Base-by-base conservation (phyloP, 202 grass and related monocot species). In the Bolboschoenoplectus hybrid region DNA sequence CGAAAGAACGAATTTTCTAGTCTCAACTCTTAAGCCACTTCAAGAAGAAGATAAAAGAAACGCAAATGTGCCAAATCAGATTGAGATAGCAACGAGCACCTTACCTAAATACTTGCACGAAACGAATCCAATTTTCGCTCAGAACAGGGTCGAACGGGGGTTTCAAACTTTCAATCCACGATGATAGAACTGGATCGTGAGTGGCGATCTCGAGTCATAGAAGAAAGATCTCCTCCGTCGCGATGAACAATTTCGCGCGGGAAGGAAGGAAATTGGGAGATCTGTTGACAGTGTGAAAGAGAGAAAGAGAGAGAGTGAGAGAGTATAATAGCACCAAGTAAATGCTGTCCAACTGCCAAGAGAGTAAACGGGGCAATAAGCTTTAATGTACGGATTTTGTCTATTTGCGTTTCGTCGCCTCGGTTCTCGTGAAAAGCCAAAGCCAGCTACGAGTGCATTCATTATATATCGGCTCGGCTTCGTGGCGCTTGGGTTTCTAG, bases 301-400 rank as follows among this genome's bases (percentile, higher is more conserved):
- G 65, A 80, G 90, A 81, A 74, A 71, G 65, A 82, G 63, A 67
- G 64, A 67, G 26, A 66, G 20, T 20, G 72, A 16, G 19, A 9
- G 68, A 66, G 69, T 44, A 9, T 35, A 84, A 45, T 20, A 74
- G 53, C 14, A 66, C 67, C 3, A 40, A 90, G 61, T 90, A 87
- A 93, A 93, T 93, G 91, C 88, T 85, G 82, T 86, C 88, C 87
- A 93, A 89, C 91, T 89, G 89, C 87, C 87, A 58, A 87, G 10
- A 45, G 46, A 81, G 83, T 83, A 81, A 90, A 81, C 62, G 85
- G 87, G 35, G 70, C 60, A 84, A 80, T 49, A 87, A 39, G 92
- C 86, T 91, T 90, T 43, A 93, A 82, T 78, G 74, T 81, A 90
- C 81, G 43, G 8, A 1, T 10, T 85, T 82, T 75, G 83, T 86